phyloP scores from a whole-genome alignment of 495 filamentous ascomycete genomes.

The Podospora conica region DNA sequence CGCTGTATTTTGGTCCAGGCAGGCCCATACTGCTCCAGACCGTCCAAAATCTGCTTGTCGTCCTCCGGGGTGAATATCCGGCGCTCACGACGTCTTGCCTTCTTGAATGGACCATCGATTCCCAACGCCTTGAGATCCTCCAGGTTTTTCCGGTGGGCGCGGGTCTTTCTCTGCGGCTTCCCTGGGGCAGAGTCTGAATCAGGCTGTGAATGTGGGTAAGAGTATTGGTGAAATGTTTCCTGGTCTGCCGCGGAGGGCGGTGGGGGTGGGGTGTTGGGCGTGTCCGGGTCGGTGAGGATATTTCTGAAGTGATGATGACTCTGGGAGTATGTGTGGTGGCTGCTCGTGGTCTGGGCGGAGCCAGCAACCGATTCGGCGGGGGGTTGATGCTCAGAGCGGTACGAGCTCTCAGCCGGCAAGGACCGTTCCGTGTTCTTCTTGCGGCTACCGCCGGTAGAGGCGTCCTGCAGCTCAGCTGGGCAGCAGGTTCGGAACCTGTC shows the following conservation, averaged over 20 bases:
- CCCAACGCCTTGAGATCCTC: slow-evolving; percentile 53
- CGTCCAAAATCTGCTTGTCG: slow-evolving; percentile 68
- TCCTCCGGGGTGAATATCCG: slow-evolving; percentile 68
- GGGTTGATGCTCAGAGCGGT: not conserved
- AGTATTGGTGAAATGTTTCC: not conserved
- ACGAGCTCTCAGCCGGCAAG: not conserved
- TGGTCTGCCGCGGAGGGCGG: not conserved
- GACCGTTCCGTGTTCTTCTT: slow-evolving; percentile 27
- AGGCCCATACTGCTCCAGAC: slow-evolving; percentile 68
- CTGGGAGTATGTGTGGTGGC: not conserved
- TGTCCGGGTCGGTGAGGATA: slow-evolving; percentile 40
- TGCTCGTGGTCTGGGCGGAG: not conserved
- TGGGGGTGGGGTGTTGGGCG: slow-evolving; percentile 7
- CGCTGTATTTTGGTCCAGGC: slow-evolving; percentile 76
- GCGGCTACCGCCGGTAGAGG: slow-evolving; percentile 8
- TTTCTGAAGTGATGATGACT: slow-evolving; percentile 34
- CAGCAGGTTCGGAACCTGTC: slow-evolving; percentile 78
- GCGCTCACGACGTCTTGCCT: slow-evolving; percentile 47
- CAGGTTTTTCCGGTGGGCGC: slow-evolving; percentile 48
- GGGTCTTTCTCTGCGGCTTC: slow-evolving; percentile 35
- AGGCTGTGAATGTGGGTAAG: not conserved
- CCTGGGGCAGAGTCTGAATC: slow-evolving; percentile 19
- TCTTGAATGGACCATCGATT: slow-evolving; percentile 49
- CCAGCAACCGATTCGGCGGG: not conserved
- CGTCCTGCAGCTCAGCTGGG: slow-evolving; percentile 48